phyloP scores from a whole-genome alignment of 805 yeast genomes.

The Hyphopichia homilentoma region DNA sequence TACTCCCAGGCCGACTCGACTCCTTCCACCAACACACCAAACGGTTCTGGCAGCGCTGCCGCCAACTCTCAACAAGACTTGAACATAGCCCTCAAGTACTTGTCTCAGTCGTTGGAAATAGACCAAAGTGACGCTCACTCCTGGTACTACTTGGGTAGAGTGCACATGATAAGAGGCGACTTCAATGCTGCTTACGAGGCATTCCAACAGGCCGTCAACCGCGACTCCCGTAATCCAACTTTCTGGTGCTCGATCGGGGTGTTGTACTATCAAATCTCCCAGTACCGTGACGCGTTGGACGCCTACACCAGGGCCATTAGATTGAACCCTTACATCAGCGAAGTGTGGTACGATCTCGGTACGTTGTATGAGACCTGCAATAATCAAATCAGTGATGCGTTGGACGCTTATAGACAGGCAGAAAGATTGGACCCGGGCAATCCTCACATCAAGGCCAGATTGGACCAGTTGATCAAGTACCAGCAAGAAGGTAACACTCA shows the following conservation, averaged over 20 bases:
- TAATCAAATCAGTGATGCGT: slow-evolving; percentile 90
- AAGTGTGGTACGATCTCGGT: slow-evolving; percentile 98
- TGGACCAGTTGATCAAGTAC: slow-evolving; percentile 76
- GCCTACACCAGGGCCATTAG: slow-evolving; percentile 97
- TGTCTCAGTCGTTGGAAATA: slow-evolving; percentile 83
- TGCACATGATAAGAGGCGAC: slow-evolving; percentile 94
- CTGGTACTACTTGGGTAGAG: slow-evolving; percentile 96
- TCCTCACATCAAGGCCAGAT: slow-evolving; percentile 88
- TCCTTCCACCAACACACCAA: slow-evolving; percentile 15
- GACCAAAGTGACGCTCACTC: slow-evolving; percentile 92
- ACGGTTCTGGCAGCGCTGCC: slow-evolving; percentile 7
- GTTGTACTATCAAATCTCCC: slow-evolving; percentile 91
- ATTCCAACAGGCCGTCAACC: slow-evolving; percentile 96
- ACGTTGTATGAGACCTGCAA: slow-evolving; percentile 96
- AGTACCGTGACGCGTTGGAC: slow-evolving; percentile 93
- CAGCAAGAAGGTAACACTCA: slow-evolving; percentile 66
- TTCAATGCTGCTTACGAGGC: slow-evolving; percentile 97
- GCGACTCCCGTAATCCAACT: slow-evolving; percentile 95
- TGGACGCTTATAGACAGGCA: slow-evolving; percentile 96
- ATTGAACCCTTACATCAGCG: slow-evolving; percentile 91
- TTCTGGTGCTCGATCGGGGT: slow-evolving; percentile 98
- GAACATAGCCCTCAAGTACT: slow-evolving; percentile 74
- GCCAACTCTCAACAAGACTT: slow-evolving; percentile 53
- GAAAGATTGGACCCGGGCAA: slow-evolving; percentile 92
- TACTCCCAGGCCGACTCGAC: slow-evolving; percentile 61